phyloP scores from a whole-genome alignment of 208 protist genomes.

The Wallacemonas collosoma region DNA sequence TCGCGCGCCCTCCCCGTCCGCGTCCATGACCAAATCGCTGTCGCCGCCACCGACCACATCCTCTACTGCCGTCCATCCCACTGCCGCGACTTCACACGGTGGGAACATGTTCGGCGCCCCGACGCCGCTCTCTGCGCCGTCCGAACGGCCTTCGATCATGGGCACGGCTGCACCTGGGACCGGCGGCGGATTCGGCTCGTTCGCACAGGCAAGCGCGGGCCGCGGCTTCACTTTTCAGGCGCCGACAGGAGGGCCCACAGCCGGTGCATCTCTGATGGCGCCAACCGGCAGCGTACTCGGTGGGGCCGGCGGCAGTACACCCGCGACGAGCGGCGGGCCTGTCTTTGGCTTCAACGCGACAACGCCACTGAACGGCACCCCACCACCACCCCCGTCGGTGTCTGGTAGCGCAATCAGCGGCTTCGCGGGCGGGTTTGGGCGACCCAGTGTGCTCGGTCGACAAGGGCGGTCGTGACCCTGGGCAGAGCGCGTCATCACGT shows the following conservation, averaged over 20 bases:
- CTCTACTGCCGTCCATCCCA: no score
- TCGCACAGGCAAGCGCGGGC: background rate
- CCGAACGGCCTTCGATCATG: background rate
- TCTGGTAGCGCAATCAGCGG: slow-evolving; percentile 1
- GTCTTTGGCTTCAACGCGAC: background rate
- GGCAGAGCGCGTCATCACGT: no score
- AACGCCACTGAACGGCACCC: background rate
- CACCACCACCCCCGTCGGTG: no score
- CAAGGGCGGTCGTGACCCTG: background rate
- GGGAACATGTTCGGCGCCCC: no score
- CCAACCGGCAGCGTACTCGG: no score
- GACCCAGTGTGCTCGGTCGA: slow-evolving; percentile 4
- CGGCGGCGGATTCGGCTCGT: background rate
- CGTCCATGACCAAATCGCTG: background rate
- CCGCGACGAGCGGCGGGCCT: background rate
- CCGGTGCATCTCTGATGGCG: no score
- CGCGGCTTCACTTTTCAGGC: slow-evolving; percentile 14
- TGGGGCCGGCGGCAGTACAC: background rate
- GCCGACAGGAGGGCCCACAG: no score
- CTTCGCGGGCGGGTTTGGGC: background rate
- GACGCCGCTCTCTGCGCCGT: no score
- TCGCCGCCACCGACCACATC: background rate
- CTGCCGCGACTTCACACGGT: no score
- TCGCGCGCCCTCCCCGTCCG: background rate
- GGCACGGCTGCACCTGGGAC: background rate